These are phyloP conservation scores for Plectosphaerella cucumerina DNA, from an alignment of 2,329 filamentous ascomycete genomes.

Conservation along the genomic window DNA sequence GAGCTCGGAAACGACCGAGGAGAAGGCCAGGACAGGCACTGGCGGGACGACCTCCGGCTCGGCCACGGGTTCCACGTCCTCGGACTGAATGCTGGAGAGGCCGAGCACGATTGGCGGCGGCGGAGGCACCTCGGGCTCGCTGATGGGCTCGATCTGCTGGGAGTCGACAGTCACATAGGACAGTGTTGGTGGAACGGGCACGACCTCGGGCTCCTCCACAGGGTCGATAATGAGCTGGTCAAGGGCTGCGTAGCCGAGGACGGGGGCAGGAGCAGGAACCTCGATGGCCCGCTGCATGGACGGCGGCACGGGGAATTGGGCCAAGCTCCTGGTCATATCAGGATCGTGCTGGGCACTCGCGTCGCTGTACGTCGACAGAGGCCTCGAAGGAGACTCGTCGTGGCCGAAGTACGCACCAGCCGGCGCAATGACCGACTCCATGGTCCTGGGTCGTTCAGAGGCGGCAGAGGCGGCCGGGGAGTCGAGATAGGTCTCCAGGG, in stretches of 20 bases:
- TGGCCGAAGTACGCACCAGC: constrained; percentile 9
- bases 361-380: constrained; percentile 51
- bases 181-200: constrained; percentile 27
- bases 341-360: constrained; percentile 46
- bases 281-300: constrained; percentile 27
- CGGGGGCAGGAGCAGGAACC: constrained; percentile 3
- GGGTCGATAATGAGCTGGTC: constrained; percentile 21
- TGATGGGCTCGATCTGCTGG: constrained; percentile 38
- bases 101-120: constrained; percentile 10
- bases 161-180: constrained; percentile 40
- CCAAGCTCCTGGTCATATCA: constrained; percentile 47
- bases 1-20: constrained; percentile 22
- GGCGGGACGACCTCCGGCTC: constrained; percentile 23
- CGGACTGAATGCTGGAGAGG: constrained; percentile 15
- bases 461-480: neutral
- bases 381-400: constrained; percentile 29
- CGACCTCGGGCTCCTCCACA: constrained; percentile 14
- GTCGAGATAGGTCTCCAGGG: constrained; percentile 13
- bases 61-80: constrained; percentile 21
- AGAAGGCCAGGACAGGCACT: constrained; percentile 21
- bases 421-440: constrained; percentile 32
- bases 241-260: constrained; percentile 15
- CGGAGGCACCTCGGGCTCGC: constrained; percentile 23
- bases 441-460: constrained; percentile 30
- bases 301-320: constrained; percentile 51